These are phyloP conservation scores for Angomonas deanei DNA, from an alignment of 208 protist species.

Conservation along the genomic window DNA sequence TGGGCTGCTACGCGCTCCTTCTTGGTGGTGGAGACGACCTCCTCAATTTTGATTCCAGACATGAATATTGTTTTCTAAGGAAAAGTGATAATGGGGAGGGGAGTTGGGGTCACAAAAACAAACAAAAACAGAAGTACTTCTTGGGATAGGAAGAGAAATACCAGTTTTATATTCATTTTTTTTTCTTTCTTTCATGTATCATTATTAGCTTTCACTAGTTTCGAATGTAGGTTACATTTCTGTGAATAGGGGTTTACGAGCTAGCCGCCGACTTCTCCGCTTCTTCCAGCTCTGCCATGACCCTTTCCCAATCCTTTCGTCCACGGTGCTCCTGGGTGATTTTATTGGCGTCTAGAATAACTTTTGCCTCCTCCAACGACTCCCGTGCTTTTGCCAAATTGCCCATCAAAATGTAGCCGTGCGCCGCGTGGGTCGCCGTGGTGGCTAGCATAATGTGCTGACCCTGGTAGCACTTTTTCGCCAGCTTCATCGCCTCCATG, in stretches of 20 bases:
- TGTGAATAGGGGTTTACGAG: no score
- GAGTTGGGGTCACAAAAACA: neutral
- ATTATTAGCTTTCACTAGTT: no score
- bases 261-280: neutral
- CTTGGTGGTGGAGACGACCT: slow-evolving; percentile 96
- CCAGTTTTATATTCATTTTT: slow-evolving; percentile 2
- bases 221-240: no score
- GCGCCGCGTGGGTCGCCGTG: slow-evolving; percentile 52
- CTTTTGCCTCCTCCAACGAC: slow-evolving; percentile 36
- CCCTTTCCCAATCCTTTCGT: slow-evolving; percentile 21
- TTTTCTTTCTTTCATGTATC: neutral
- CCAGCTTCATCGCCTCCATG: slow-evolving; percentile 62
- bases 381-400: slow-evolving; percentile 35
- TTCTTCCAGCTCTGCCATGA: neutral
- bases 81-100: neutral
- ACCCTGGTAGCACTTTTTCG: slow-evolving; percentile 50
- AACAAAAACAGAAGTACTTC: neutral
- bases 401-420: slow-evolving; percentile 38
- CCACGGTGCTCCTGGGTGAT: slow-evolving; percentile 41
- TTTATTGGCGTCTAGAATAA: slow-evolving; percentile 45
- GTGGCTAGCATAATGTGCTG: slow-evolving; percentile 60
- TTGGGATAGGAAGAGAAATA: neutral
- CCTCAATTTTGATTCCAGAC: slow-evolving; percentile 93
- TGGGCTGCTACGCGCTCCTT: slow-evolving; percentile 97
- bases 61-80: slow-evolving; percentile 41